Conservation (phyloP, 164 flowering plant species). For the Piper betle region DNA sequence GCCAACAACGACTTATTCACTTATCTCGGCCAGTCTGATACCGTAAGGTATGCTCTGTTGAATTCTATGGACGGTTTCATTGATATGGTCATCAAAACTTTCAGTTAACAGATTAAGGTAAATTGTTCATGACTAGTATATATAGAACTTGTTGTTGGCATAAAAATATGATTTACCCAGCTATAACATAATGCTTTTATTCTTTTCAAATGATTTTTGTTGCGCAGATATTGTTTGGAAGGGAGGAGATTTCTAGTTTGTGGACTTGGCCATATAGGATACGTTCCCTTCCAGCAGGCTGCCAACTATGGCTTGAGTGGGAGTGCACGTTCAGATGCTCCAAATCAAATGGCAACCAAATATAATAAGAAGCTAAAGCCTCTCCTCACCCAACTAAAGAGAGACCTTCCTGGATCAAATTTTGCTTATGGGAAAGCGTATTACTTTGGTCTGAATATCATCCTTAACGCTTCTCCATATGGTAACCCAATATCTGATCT, state of each 20-base stretch:
- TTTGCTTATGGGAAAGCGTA: neutral
- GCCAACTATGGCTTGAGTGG: neutral
- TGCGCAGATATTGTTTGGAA: slow-evolving; percentile 5
- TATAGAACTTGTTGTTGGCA: neutral
- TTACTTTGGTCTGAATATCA: neutral
- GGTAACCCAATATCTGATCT: neutral
- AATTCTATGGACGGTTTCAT: neutral
- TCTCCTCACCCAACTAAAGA: neutral
- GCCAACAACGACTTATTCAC: slow-evolving; percentile 8
- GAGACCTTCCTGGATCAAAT: neutral
- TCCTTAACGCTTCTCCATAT: neutral
- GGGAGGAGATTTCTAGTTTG: slow-evolving; percentile 6
- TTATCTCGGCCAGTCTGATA: neutral
- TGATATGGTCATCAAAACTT: neutral
- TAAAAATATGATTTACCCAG: no score
- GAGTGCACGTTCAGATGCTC: neutral
- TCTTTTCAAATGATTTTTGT: neutral
- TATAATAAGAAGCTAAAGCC: neutral
- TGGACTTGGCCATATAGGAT: slow-evolving; percentile 9
- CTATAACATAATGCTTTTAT: no score
- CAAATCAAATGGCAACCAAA: neutral
- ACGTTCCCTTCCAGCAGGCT: slow-evolving; percentile 1
- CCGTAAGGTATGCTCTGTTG: neutral
- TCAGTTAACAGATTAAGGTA: slow-evolving; percentile 8
- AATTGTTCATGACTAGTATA: neutral